Base-by-base conservation (phyloP, 2,329 filamentous ascomycete genomes). In the Phyllosticta citriasiana region DNA sequence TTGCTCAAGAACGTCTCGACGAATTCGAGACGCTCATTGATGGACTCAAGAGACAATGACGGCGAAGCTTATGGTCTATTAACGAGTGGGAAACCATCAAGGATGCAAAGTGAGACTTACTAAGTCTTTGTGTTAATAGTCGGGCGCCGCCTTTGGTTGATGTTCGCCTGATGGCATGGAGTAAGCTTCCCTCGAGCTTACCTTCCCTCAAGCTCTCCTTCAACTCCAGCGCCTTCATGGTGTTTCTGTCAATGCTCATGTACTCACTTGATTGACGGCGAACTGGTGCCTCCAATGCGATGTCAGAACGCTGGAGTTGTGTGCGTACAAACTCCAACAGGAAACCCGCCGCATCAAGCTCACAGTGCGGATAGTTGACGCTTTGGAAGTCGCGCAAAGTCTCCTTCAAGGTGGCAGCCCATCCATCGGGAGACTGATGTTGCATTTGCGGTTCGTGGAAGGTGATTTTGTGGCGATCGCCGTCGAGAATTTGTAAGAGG, bases 221-320 rank as follows among this genome's bases (percentile, higher is more conserved):
- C 65, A 99, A 89, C 73, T 99, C 94, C 4, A 99, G 80, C 1
- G 92, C 90, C 63, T 89, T 84, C 75, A 99, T 82, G 66, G 88
- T 97, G 69, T 92, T 96, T 70, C 88, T 92, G 76, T 99, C 94
- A 66, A 99, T 95, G 57, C 78, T 82, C 89, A 99, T 94, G 65
- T 88, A 85, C 64, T 95, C 84, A 69, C 89, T 80, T 57, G 84
- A 81, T 65, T 88, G 84, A 66, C 90, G 84, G 63, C 89, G 87
- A 40, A 87, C 77, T 2, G 94, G 94, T 53, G 90, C 86, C 71
- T 95, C 91, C 51, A 99, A 80, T 72, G 89, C 91, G 77, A 96
- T 85, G 68, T 84, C 86, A 59, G 87, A 78, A 19, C 89, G 90
- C 67, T 88, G 88, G 19, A 97, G 78, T 58, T 91, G 86, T 66